Base-by-base conservation (phyloP, 2,329 filamentous ascomycete species). In the Monosporascus sp. region DNA sequence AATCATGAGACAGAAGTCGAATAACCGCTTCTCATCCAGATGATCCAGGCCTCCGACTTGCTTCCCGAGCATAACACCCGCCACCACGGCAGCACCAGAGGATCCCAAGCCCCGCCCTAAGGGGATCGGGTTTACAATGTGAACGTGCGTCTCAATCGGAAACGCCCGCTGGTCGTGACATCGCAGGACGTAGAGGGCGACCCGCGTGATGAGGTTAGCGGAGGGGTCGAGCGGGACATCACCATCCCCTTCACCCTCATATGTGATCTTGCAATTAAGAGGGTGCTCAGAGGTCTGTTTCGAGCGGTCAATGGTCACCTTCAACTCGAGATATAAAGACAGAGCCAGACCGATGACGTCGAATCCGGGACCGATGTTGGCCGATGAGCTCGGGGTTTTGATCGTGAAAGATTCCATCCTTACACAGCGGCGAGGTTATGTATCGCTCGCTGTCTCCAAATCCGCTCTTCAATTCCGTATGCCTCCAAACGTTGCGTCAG, bases 1-100 rank as follows among this genome's bases (percentile, higher is more conserved):
- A 71, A 97, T 96, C 94, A 99, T 99, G 60, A 99, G 78, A 68
- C 90, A 96, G 70, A 91, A 99, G 73, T 99, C 94, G 63, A 99
- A 86, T 68, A 99, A 82, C 39, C 94, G 81, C 59, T 90, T 88
- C 64, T 89, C 86, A 54, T 83, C 84, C 58, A 99, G 75, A 41
- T 81, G 76, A 45, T 86, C 78, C 56, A 99, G 79, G 35, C 87
- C 81, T 38, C 92, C 93, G 47, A 94, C 88, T 69, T 95, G 87
- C 74, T 94, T 96, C 41, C 87, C 94, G 46, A 99, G 79, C 70
- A 91, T 83, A n/a, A 97, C 93, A 59, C 94, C 94, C 0, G 91
- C 94, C 6, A 97, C 94, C 18, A 97, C 93, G 8, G 94, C 94
- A 5, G 94, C 92, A 31, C 93, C 94, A 0, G 92, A 97, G 43